Evolutionary conservation across 75 land plant species (phyloP).

Genomic region (Larix kaempferi): DNA sequence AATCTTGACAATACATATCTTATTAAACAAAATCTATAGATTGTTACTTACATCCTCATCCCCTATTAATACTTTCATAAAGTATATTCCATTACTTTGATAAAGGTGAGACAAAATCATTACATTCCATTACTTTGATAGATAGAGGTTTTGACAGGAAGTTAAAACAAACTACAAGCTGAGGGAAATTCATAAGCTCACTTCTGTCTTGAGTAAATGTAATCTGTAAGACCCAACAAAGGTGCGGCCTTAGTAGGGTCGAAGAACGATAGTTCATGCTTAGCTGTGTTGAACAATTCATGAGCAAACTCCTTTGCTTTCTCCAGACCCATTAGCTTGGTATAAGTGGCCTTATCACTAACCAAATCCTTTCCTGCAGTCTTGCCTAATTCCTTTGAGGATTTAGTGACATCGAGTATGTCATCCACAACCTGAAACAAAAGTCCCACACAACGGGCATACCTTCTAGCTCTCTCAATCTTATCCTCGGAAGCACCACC

Average conservation of each 20-base stretch:
- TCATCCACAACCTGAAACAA: constrained; percentile 91
- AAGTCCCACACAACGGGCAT: constrained; percentile 59
- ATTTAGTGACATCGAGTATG: constrained; percentile 81
- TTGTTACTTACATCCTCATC: too few relatives aligned
- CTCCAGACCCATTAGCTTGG: constrained; percentile 76
- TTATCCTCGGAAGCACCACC: constrained; percentile 62
- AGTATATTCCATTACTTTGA: too few relatives aligned
- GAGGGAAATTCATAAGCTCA: too few relatives aligned
- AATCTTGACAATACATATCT: too few relatives aligned
- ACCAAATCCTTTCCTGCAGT: constrained; percentile 80
- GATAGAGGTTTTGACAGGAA: too few relatives aligned
- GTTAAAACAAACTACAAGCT: too few relatives aligned
- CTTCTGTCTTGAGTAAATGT: constrained; percentile 20
- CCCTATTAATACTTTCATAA: too few relatives aligned
- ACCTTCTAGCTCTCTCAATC: constrained; percentile 47
- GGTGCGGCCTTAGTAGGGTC: constrained; percentile 67
- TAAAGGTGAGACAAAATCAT: too few relatives aligned
- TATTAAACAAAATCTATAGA: too few relatives aligned
- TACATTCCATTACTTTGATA: too few relatives aligned
- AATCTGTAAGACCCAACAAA: constrained; percentile 66
- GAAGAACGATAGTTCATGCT: constrained; percentile 47
- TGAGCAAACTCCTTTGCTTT: constrained; percentile 69
- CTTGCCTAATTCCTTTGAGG: constrained; percentile 73
- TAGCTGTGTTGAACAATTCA: constrained; percentile 50
- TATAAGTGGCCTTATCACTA: constrained; percentile 79